Percentiles rank a stretch among this genome's conserved stretches.
Conservation (phyloP, 805 yeast species). For the Candida maris region DNA sequence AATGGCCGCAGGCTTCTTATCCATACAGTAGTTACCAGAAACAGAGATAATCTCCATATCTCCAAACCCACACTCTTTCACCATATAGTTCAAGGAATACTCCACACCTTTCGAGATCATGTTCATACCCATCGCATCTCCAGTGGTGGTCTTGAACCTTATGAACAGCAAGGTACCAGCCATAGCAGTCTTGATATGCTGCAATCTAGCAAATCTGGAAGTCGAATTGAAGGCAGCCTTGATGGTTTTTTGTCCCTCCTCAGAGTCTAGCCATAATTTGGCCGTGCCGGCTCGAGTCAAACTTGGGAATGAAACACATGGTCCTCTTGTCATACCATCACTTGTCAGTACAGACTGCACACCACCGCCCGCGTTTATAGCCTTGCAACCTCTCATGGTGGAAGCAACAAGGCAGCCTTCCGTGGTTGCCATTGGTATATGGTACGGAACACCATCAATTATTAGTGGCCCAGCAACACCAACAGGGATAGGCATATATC, state of each 20-base stretch:
- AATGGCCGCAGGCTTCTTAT: constrained; percentile 95
- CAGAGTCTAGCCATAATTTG: constrained; percentile 92
- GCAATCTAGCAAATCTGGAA: constrained; percentile 93
- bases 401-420: constrained; percentile 99
- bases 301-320: constrained; percentile 87
- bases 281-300: constrained; percentile 89
- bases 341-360: constrained; percentile 84
- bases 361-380: constrained; percentile 97
- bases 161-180: constrained; percentile 89
- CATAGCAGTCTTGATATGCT: constrained; percentile 84
- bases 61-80: constrained; percentile 82
- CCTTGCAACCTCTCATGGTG: constrained; percentile 98
- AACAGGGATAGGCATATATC: constrained; percentile 92
- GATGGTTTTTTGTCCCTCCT: constrained; percentile 79
- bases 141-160: constrained; percentile 97
- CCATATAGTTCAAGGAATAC: constrained; percentile 76
- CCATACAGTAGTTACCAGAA: constrained; percentile 97
- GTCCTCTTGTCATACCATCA: constrained; percentile 99
- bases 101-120: constrained; percentile 99
- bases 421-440: constrained; percentile 98
- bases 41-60: constrained; percentile 93
- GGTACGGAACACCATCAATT: constrained; percentile 83
- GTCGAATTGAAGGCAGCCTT: constrained; percentile 94
- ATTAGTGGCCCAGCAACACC: constrained; percentile 97
- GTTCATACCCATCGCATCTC: constrained; percentile 99